phyloP scores from a whole-genome alignment of 2,329 filamentous ascomycete genomes.

The Exophiala dermatitidis region DNA sequence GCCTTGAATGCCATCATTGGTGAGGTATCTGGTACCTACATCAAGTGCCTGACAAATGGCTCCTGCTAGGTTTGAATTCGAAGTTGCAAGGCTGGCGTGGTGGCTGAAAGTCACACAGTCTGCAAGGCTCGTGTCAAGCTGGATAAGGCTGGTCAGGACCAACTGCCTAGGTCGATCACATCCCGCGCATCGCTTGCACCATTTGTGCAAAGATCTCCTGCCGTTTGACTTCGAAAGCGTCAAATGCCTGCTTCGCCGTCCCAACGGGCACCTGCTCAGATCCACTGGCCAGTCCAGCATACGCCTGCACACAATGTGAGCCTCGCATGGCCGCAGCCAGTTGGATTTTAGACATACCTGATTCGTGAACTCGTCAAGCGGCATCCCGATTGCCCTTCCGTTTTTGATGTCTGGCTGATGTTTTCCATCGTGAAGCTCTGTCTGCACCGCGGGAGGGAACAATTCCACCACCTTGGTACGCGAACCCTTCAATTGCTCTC shows the following conservation, averaged over 20 bases:
- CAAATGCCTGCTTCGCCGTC: slow-evolving; percentile 36
- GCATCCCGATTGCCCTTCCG: slow-evolving; percentile 48
- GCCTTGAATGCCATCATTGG: too few species aligned
- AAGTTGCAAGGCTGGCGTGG: too few species aligned
- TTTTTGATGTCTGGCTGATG: slow-evolving; percentile 49
- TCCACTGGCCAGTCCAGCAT: slow-evolving; percentile 39
- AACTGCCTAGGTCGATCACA: too few species aligned
- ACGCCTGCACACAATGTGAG: slow-evolving; percentile 31
- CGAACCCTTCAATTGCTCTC: slow-evolving; percentile 44
- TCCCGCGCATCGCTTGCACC: slow-evolving; percentile 1
- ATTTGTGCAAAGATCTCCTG: slow-evolving; percentile 33
- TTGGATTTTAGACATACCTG: slow-evolving; percentile 28
- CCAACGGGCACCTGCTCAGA: slow-evolving; percentile 49
- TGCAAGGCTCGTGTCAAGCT: too few species aligned
- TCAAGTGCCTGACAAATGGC: too few species aligned
- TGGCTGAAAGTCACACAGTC: too few species aligned
- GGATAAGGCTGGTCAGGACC: too few species aligned
- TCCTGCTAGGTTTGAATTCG: too few species aligned
- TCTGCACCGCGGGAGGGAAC: slow-evolving; percentile 51
- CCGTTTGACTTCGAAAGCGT: slow-evolving; percentile 44
- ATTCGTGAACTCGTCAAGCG: slow-evolving; percentile 46
- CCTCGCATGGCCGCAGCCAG: background rate
- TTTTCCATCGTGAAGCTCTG: slow-evolving; percentile 49
- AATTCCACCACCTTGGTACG: slow-evolving; percentile 51
- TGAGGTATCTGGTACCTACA: too few species aligned